A percentile compares a stretch with the other conserved stretches of the same genome.
Evolutionary conservation across 2,329 filamentous ascomycete genomes (phyloP).

Genomic region (Pyricularia sp.): DNA sequence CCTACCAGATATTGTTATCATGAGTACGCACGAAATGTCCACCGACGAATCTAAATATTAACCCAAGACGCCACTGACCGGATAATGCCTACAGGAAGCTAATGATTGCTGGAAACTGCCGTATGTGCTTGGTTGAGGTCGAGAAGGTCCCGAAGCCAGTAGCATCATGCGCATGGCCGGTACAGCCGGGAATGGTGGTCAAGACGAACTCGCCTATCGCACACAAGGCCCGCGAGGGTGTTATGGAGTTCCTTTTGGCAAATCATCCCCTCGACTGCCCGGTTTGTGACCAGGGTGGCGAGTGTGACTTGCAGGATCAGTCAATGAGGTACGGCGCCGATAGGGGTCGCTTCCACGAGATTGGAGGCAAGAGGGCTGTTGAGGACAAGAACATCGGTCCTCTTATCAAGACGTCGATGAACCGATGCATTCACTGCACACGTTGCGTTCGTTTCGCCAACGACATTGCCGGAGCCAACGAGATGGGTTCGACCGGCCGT

Average conservation of each 20-base stretch:
- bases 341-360: conserved; percentile 90
- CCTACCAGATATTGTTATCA: conserved; percentile 83
- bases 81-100: conserved; percentile 55
- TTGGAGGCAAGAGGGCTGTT: conserved; percentile 89
- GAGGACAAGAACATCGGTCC: conserved; percentile 99
- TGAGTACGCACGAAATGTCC: conserved; percentile 47
- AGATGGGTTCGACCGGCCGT: conserved; percentile 86
- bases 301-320: conserved; percentile 98
- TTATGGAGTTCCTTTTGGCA: conserved; percentile 96
- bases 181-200: conserved; percentile 96
- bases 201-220: conserved; percentile 94
- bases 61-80: conserved; percentile 20
- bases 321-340: conserved; percentile 98
- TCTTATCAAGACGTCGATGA: conserved; percentile 98
- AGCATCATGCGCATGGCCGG: conserved; percentile 96
- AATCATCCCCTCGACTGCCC: conserved; percentile 95
- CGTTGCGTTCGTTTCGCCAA: conserved; percentile 96
- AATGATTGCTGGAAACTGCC: conserved; percentile 98
- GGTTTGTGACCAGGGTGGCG: conserved; percentile 96
- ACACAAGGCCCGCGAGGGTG: conserved; percentile 95
- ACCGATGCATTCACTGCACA: conserved; percentile 98
- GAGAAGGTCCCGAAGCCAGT: conserved; percentile 93
- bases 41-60: conserved; percentile 1
- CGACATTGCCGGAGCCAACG: conserved; percentile 88
- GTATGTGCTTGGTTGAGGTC: conserved; percentile 98